Evolutionary conservation across 345 rosid genomes (phyloP).

Genomic region (Moricandia moricandioides): DNA sequence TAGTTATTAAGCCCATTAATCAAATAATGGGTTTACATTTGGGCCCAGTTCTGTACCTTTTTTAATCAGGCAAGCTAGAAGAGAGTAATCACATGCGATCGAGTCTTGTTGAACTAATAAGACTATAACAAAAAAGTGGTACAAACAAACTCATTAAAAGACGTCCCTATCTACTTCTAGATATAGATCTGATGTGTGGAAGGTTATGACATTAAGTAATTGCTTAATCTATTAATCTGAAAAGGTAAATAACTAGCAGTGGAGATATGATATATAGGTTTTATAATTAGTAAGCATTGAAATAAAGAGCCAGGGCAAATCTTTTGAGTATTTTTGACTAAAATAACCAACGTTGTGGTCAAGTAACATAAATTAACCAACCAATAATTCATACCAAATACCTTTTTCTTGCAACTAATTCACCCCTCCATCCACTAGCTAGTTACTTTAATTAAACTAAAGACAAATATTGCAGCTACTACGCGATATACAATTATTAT

Average conservation of each 20-base stretch:
- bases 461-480: constrained; percentile 20
- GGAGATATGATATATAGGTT: constrained; percentile 20
- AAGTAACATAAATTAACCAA: constrained; percentile 21
- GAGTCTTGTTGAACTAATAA: constrained; percentile 3
- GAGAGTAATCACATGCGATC: not conserved
- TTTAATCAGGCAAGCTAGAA: not conserved
- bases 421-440: constrained; percentile 27
- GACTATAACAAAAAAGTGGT: not conserved
- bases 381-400: constrained; percentile 28
- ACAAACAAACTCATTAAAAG: constrained; percentile 11
- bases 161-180: constrained; percentile 5
- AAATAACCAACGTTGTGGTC: constrained; percentile 16
- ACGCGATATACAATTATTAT: constrained; percentile 12
- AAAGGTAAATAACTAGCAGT: constrained; percentile 3
- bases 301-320: constrained; percentile 19
- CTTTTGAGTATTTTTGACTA: constrained; percentile 19
- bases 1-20: not conserved
- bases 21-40: not conserved
- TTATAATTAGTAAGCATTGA: constrained; percentile 31
- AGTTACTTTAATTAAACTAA: constrained; percentile 19
- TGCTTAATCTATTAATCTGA: constrained; percentile 26
- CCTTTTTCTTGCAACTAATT: constrained; percentile 20
- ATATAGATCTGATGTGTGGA: constrained; percentile 9
- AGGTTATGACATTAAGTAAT: constrained; percentile 23
- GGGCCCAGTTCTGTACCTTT: not conserved